Base-by-base conservation (phyloP, 1,284 basidiomycete species). In the Tilletia setariae region DNA sequence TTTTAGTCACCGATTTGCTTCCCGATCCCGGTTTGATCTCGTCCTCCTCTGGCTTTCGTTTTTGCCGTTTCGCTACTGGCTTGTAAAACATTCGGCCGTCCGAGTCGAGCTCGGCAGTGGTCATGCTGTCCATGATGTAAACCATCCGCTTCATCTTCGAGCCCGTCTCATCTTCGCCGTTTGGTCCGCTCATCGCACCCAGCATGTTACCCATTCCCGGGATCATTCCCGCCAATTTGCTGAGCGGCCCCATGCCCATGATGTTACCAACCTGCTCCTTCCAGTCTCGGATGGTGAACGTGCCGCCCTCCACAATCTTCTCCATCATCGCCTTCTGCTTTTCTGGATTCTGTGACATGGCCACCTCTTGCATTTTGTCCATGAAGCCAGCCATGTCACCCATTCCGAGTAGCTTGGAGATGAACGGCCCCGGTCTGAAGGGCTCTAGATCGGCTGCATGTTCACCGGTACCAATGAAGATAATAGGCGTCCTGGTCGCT, bases 111-210 rank as follows among this genome's bases (percentile, higher is more conserved):
- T 98, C 96, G 67, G 86, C 85, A 19, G 90, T 88, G 49, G 93
- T 92, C 95, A 99, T 99, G 78, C 92, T 93, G 84, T 99, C 95
- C 25, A 93, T 97, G 81, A 99, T 98, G 85, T 91, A 98, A 74
- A 98, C 91, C 92, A 99, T 94, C 71, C 94, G 90, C 85, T 98
- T 98, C 89, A 99, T 90, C 74, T 88, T 84, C 2, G 81, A 74
- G 1, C 91, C 90, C 44, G 92, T 93, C 79, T 97, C 95, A 81
- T 96, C 94, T 80, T 93, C 92, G 35, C 90, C 90, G 47, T 92
- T 94, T 7, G 77, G 81, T 7, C 75, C 77, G 8, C 66, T 71
- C 30, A 62, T 59, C n/a, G 74, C 77, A 49, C 80, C 79, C 68
- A 98, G 87, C 81, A 98, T 86, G 49, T 93, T 92, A 73, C 91